Evolutionary conservation across 257 asterid genomes (phyloP).

Genomic region (Echites panduratus): DNA sequence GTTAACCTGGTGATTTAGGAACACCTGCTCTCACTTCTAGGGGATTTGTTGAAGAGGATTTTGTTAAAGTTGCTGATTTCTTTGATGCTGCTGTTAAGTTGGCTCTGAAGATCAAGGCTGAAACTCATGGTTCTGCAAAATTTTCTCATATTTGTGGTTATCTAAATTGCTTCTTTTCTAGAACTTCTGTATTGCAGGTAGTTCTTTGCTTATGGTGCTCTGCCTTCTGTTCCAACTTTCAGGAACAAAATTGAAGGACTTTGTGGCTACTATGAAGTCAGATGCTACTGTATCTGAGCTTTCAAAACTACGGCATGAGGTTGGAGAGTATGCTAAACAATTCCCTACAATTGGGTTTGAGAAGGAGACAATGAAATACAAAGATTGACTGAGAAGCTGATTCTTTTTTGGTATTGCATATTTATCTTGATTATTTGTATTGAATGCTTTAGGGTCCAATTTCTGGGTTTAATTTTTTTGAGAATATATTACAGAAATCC

Average conservation of each 20-base stretch:
- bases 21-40: constrained; percentile 96
- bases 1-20: constrained; percentile 44
- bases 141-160: not conserved
- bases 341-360: constrained; percentile 88
- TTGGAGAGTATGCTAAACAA: constrained; percentile 84
- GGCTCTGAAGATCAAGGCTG: constrained; percentile 85
- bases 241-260: constrained; percentile 93
- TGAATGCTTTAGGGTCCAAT: too few relatives aligned
- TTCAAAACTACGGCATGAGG: constrained; percentile 50
- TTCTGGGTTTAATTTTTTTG: too few relatives aligned
- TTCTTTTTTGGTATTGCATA: not conserved
- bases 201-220: constrained; percentile 14
- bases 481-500: too few relatives aligned
- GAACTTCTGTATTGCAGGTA: not conserved
- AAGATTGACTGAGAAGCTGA: constrained; percentile 34
- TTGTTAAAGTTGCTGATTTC: constrained; percentile 78
- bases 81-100: constrained; percentile 81
- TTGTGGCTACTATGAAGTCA: constrained; percentile 68
- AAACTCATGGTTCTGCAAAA: constrained; percentile 45
- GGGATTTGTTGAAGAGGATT: constrained; percentile 79
- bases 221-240: constrained; percentile 19
- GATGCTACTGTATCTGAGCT: constrained; percentile 46
- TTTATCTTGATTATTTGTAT: constrained; percentile 2
- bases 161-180: constrained; percentile 5
- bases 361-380: constrained; percentile 82